Evolutionary conservation across 192 early-diverging fungal species (phyloP).

Genomic region (Glomus cerebriforme): DNA sequence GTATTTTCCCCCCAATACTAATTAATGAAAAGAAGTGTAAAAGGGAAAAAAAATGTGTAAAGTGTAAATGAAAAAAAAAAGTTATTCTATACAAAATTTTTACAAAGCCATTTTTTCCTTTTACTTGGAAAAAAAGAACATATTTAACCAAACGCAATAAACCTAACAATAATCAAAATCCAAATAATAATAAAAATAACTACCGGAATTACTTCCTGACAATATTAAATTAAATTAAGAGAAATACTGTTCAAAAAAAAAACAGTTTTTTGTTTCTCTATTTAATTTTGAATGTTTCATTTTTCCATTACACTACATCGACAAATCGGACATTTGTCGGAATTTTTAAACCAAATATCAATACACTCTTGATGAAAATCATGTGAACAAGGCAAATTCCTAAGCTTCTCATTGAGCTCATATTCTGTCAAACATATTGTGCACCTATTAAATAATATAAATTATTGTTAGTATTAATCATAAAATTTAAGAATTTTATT

Average conservation of each 20-base stretch:
- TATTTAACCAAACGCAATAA: not conserved
- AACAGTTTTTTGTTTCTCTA: not conserved
- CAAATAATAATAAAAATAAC: not conserved
- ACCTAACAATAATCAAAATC: not conserved
- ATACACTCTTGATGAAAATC: constrained; percentile 58
- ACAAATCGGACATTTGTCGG: constrained; percentile 59
- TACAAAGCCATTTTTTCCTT: not conserved
- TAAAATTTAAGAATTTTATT: not conserved
- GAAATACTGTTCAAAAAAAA: not conserved
- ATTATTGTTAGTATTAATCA: not conserved
- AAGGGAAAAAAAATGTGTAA: not conserved
- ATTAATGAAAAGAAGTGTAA: not conserved
- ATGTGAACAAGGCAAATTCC: constrained; percentile 53
- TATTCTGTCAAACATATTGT: constrained; percentile 57
- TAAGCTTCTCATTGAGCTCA: constrained; percentile 46
- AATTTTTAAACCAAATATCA: constrained; percentile 54
- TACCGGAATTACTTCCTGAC: not conserved
- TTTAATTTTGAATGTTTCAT: not conserved
- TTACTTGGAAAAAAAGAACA: not conserved
- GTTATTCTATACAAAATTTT: not conserved
- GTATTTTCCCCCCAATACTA: not conserved
- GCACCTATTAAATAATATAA: constrained; percentile 35
- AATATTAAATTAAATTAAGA: not conserved
- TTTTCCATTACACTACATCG: not conserved
- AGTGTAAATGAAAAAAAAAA: not conserved